Conservation (phyloP, 768 basidiomycete species). For the Clavulina sp. region DNA sequence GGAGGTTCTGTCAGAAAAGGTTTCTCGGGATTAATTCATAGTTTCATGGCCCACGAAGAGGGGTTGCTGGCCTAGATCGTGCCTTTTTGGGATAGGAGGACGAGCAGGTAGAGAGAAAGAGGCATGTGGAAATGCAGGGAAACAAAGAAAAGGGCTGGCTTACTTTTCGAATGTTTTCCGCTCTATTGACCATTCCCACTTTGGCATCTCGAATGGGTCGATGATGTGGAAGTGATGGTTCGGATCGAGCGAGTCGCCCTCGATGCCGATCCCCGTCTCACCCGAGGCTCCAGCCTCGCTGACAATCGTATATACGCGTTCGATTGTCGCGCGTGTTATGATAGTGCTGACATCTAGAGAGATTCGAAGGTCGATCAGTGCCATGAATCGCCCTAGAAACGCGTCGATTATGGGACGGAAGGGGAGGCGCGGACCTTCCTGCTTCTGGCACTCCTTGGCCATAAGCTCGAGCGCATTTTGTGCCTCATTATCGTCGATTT, state of each 20-base stretch:
- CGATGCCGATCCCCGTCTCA: slow-evolving; percentile 25
- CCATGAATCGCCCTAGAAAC: too few species aligned
- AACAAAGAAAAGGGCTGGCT: slow-evolving; percentile 13
- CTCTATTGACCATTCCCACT: slow-evolving; percentile 80
- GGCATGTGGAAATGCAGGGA: too few species aligned
- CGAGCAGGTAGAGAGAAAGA: too few species aligned
- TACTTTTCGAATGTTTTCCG: slow-evolving; percentile 80
- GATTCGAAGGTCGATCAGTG: too few species aligned
- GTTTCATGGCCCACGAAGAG: too few species aligned
- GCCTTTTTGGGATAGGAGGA: too few species aligned
- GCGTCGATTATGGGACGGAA: background rate
- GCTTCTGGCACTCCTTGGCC: slow-evolving; percentile 75
- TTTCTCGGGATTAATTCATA: too few species aligned
- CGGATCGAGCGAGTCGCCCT: slow-evolving; percentile 46
- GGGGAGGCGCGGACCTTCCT: slow-evolving; percentile 42
- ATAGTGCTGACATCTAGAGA: slow-evolving; percentile 11
- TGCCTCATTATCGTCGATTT: slow-evolving; percentile 47
- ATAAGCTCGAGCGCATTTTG: slow-evolving; percentile 63
- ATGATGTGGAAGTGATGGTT: slow-evolving; percentile 69
- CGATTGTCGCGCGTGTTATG: slow-evolving; percentile 47
- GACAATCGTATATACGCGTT: slow-evolving; percentile 55
- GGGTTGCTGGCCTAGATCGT: too few species aligned
- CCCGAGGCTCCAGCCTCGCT: slow-evolving; percentile 34
- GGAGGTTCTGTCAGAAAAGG: too few species aligned
- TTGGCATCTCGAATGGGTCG: slow-evolving; percentile 90